Conservation (phyloP, 140 eudicot genomes). For the Senecio squalidus region DNA sequence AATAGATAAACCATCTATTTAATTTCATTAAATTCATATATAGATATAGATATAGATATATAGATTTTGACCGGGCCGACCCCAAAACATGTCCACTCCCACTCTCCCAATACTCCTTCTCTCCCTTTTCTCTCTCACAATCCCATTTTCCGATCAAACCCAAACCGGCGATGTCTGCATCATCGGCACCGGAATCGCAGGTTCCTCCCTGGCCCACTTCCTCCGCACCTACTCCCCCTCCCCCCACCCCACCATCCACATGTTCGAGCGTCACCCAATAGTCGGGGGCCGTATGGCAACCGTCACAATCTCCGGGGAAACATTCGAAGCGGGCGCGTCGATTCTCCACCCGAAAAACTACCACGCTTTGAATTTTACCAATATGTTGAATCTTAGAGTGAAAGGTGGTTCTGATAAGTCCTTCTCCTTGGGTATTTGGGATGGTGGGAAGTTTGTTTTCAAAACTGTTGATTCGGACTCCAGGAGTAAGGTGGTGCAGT, state of each 20-base stretch:
- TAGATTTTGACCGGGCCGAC: too few species aligned
- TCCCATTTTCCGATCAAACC: slow-evolving; percentile 5
- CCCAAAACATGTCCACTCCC: slow-evolving; percentile 22
- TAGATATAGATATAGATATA: too few species aligned
- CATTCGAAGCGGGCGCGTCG: slow-evolving; percentile 91
- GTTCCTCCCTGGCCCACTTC: slow-evolving; percentile 87
- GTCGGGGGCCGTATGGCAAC: slow-evolving; percentile 98
- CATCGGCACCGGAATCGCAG: slow-evolving; percentile 85
- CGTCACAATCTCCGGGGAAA: slow-evolving; percentile 60
- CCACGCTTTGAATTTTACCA: slow-evolving; percentile 58
- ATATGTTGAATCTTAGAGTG: slow-evolving; percentile 28
- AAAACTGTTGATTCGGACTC: slow-evolving; percentile 47
- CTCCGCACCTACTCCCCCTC: slow-evolving; percentile 55
- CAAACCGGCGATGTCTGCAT: slow-evolving; percentile 50
- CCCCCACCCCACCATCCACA: slow-evolving; percentile 27
- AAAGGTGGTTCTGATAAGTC: slow-evolving; percentile 25
- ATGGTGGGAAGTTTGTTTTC: slow-evolving; percentile 54
- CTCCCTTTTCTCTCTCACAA: slow-evolving; percentile 20
- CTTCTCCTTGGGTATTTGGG: slow-evolving; percentile 72
- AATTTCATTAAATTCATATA: too few species aligned
- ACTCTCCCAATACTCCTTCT: slow-evolving; percentile 7
- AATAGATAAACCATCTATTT: too few species aligned
- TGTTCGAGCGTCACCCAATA: slow-evolving; percentile 63
- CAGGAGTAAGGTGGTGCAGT: slow-evolving; percentile 36
- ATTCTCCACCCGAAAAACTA: slow-evolving; percentile 87